Evolutionary conservation across 257 asterid genomes (phyloP).

Genomic region (Solanum tarijense): DNA sequence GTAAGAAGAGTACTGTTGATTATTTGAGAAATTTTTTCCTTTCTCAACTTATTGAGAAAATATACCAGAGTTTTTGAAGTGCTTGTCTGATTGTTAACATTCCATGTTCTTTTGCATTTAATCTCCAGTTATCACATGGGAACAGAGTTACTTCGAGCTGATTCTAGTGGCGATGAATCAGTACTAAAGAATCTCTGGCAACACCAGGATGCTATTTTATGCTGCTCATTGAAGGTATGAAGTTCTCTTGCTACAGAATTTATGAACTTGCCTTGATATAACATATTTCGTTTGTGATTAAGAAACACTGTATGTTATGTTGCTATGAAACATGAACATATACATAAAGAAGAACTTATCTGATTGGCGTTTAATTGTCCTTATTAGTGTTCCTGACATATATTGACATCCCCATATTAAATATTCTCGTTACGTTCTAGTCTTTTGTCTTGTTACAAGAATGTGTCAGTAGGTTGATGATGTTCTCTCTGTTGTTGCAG

Average conservation of each 20-base stretch:
- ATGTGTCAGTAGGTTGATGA: background rate
- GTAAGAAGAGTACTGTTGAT: background rate
- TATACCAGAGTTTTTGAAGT: background rate
- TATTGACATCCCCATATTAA: background rate
- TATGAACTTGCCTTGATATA: background rate
- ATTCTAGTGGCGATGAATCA: slow-evolving; percentile 42
- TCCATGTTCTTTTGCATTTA: background rate
- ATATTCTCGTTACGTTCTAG: background rate
- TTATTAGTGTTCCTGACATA: background rate
- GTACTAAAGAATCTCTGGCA: slow-evolving; percentile 84
- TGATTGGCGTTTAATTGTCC: background rate
- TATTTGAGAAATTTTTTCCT: background rate
- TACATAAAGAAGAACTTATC: background rate
- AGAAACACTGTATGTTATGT: background rate
- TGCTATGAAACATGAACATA: background rate
- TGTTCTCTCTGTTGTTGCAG: slow-evolving; percentile 23
- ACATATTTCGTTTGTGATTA: background rate
- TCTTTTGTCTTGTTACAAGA: background rate
- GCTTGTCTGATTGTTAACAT: background rate
- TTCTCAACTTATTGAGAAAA: background rate
- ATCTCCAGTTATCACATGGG: slow-evolving; percentile 64
- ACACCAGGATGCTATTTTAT: slow-evolving; percentile 84
- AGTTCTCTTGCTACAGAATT: background rate
- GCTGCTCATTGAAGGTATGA: slow-evolving; percentile 93
- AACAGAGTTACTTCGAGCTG: slow-evolving; percentile 50